phyloP scores from a whole-genome alignment of 139 green algal genomes.

The Chlamydomonas applanata region DNA sequence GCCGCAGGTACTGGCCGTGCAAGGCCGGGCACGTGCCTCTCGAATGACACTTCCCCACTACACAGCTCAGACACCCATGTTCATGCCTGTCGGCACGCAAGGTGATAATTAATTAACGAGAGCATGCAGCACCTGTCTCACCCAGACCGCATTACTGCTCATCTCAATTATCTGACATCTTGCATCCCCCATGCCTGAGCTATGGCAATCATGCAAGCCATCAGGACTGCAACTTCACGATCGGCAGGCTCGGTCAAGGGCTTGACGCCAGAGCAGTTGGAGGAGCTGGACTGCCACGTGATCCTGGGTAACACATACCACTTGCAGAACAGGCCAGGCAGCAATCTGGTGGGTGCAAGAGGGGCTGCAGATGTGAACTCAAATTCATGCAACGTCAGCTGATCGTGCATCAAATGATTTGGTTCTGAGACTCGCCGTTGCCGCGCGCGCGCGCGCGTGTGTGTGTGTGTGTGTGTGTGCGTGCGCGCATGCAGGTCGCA shows the following conservation, averaged over 20 bases:
- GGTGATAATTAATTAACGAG: no score
- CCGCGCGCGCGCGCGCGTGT: not conserved
- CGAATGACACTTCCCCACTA: conserved; percentile 85
- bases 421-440: no score
- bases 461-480: not conserved
- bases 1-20: conserved; percentile 64
- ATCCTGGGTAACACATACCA: conserved; percentile 98
- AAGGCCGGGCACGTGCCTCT: conserved; percentile 68
- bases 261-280: conserved; percentile 74
- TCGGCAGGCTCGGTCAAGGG: conserved; percentile 83
- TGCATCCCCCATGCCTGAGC: no score
- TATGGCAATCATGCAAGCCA: no score
- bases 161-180: no score
- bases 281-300: conserved; percentile 83
- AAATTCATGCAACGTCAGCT: no score
- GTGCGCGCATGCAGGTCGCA: conserved; percentile 49
- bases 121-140: no score
- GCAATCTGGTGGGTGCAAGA: not conserved
- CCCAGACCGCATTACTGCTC: no score
- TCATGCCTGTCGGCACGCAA: conserved; percentile 98
- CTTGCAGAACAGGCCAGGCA: conserved; percentile 53
- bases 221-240: not conserved
- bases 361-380: no score
- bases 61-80: conserved; percentile 91
- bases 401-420: no score